Evolutionary conservation across 352 stramenopile species (phyloP).

Genomic region (Globisporangium uncinulatum): DNA sequence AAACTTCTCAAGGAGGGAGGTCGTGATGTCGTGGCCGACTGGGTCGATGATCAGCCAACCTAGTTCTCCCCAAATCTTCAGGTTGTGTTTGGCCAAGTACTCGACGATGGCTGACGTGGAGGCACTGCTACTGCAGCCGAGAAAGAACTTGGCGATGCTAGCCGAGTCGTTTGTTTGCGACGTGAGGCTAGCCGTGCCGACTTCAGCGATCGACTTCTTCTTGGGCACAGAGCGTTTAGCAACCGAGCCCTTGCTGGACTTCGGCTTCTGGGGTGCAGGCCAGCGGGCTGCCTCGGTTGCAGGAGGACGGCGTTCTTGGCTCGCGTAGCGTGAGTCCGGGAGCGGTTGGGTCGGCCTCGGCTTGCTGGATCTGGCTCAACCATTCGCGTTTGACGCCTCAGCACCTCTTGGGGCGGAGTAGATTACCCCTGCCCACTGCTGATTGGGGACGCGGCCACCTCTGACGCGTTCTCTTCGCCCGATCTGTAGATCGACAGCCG

Average conservation of each 20-base stretch:
- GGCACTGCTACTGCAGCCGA: neutral
- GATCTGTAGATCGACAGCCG: neutral
- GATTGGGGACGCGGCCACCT: neutral
- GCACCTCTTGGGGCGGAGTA: neutral
- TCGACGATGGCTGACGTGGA: neutral
- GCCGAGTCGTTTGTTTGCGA: neutral
- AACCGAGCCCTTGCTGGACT: neutral
- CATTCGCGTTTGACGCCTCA: neutral
- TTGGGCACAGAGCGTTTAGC: neutral
- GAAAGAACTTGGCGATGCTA: neutral
- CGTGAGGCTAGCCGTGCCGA: neutral
- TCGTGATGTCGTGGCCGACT: neutral
- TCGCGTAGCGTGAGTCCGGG: neutral
- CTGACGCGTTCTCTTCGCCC: neutral
- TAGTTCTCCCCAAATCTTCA: neutral
- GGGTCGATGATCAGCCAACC: neutral
- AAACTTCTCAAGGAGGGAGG: neutral
- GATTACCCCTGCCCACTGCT: neutral
- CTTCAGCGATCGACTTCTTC: neutral
- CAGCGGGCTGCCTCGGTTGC: too few species aligned
- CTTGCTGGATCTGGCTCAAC: neutral
- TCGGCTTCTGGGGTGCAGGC: neutral
- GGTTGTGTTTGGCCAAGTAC: neutral
- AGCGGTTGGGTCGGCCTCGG: neutral
- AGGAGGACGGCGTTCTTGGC: neutral